These are phyloP conservation scores for Leersia perrieri DNA, from an alignment of 176 grass and related monocot species.

Conservation along the genomic window DNA sequence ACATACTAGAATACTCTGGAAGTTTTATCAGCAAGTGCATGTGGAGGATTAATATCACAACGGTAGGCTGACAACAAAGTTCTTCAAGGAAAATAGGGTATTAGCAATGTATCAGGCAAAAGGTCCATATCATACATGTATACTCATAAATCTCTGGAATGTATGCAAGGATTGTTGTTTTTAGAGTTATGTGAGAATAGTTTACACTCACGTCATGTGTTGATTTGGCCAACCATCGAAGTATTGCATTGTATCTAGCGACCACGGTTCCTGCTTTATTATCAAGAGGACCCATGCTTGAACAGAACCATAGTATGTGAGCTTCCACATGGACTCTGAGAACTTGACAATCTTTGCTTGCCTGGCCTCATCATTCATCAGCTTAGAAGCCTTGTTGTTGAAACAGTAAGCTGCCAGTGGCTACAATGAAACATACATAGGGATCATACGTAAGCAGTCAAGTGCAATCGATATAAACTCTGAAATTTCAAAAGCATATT, in stretches of 20 bases:
- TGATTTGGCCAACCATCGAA: conserved; percentile 85
- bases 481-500: neutral
- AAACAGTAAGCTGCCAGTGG: conserved; percentile 67
- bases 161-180: neutral
- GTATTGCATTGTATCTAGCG: conserved; percentile 76
- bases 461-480: neutral
- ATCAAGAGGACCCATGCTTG: conserved; percentile 84
- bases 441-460: neutral
- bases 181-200: neutral
- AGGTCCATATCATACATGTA: neutral
- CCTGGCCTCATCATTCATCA: conserved; percentile 62
- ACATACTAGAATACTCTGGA: neutral
- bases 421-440: conserved; percentile 49
- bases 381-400: conserved; percentile 46
- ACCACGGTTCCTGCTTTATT: conserved; percentile 87
- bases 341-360: conserved; percentile 78
- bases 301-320: conserved; percentile 81
- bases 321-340: conserved; percentile 98
- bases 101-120: neutral
- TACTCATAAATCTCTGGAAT: neutral
- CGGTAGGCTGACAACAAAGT: neutral
- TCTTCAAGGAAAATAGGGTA: neutral
- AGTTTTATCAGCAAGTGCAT: neutral
- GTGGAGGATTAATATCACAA: neutral
- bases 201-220: conserved; percentile 57